phyloP scores from a whole-genome alignment of 768 basidiomycete species.

The Pleurotus salmoneostramineus region DNA sequence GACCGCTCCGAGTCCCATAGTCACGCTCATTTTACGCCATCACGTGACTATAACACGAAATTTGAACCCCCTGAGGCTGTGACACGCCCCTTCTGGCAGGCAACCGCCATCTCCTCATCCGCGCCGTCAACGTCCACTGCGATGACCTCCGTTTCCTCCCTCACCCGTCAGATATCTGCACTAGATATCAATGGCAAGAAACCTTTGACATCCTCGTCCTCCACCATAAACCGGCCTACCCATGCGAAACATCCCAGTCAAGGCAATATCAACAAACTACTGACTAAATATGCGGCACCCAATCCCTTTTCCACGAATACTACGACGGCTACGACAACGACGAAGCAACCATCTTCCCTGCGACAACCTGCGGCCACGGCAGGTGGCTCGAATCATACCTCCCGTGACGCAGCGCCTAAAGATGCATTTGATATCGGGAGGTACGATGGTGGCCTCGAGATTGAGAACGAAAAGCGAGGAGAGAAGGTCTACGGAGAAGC shows the following conservation, averaged over 20 bases:
- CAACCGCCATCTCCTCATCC: neutral
- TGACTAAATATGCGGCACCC: slow-evolving; percentile 72
- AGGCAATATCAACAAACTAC: slow-evolving; percentile 61
- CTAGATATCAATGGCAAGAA: slow-evolving; percentile 62
- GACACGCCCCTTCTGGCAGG: neutral
- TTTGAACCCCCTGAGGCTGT: slow-evolving; percentile 1
- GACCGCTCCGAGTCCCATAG: neutral
- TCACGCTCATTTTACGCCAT: neutral
- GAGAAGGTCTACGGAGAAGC: slow-evolving; percentile 72
- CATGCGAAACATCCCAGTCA: slow-evolving; percentile 56
- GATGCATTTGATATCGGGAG: slow-evolving; percentile 70
- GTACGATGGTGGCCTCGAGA: slow-evolving; percentile 97
- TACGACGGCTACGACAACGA: slow-evolving; percentile 9
- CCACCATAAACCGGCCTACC: slow-evolving; percentile 23
- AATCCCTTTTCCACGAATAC: slow-evolving; percentile 35
- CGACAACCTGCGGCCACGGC: slow-evolving; percentile 29
- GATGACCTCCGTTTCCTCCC: slow-evolving; percentile 48
- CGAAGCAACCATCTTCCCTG: slow-evolving; percentile 36
- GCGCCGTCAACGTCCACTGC: neutral
- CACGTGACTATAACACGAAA: neutral
- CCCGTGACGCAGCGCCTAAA: slow-evolving; percentile 16
- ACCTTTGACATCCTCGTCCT: slow-evolving; percentile 26
- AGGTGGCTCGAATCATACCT: slow-evolving; percentile 14
- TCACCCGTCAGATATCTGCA: slow-evolving; percentile 67
- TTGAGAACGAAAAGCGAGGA: slow-evolving; percentile 80